Conservation (phyloP, 345 rosid genomes). For the Punica granatum region DNA sequence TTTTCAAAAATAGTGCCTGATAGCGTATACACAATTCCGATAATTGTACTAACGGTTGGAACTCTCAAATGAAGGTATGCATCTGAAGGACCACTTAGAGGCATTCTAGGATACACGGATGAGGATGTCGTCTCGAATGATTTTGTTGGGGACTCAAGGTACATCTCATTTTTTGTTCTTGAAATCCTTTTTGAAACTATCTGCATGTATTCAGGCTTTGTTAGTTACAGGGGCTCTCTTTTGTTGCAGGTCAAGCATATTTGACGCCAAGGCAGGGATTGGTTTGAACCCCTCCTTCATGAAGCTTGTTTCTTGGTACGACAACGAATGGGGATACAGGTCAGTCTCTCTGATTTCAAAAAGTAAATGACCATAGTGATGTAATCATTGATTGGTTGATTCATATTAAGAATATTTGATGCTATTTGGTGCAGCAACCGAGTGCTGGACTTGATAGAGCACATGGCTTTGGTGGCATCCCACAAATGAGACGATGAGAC, state of each 20-base stretch:
- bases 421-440: conserved; percentile 55
- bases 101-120: conserved; percentile 94
- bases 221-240: background rate
- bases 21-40: background rate
- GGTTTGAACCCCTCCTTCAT: conserved; percentile 72
- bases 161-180: conserved; percentile 6
- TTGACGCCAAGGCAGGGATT: conserved; percentile 96
- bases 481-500: conserved; percentile 16
- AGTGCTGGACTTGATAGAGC: conserved; percentile 91
- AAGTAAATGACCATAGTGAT: background rate
- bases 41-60: background rate
- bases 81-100: conserved; percentile 77
- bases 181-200: background rate
- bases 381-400: background rate
- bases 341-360: conserved; percentile 16
- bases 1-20: background rate
- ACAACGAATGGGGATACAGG: no score
- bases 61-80: conserved; percentile 52
- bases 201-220: background rate
- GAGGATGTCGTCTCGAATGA: conserved; percentile 97
- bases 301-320: conserved; percentile 93
- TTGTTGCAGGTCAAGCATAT: conserved; percentile 56
- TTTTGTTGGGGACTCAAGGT: conserved; percentile 93
- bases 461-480: conserved; percentile 86
- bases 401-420: background rate